Evolutionary conservation across 2,329 filamentous ascomycete species (phyloP), one percentile per base, ranked within the genome.

Genomic region (Clonostachys solani): DNA sequence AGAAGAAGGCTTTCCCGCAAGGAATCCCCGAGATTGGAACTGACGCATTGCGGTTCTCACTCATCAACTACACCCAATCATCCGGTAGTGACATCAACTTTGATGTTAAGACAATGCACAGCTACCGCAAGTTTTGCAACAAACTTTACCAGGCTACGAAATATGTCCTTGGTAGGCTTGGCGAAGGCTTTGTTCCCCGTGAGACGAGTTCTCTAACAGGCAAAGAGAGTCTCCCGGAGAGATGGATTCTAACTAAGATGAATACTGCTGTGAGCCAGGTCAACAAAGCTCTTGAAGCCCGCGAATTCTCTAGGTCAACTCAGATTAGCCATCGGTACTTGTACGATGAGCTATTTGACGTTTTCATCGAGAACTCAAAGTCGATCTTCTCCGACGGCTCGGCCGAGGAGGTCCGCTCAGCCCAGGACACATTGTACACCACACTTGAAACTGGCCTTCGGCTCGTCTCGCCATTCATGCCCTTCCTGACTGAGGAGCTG

Each of bases 111-210:
- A 87, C 96, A 55, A 95, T 97, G 66, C 84, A 94, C 64, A 89
- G 83, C 51, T 96, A 96, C 74, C 85, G 92, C 51, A 87, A 91
- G 62, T 97, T 97, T 80, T 96, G 92, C 65, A 96, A 96, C 78
- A 96, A 96, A 77, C 95, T 72, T 5, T 96, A 94, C 74, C 91
- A 97, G 72, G 94, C 94, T 42, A 95, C 88, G 50, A 97, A 96
- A 71, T 99, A 89, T 62, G 91, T 96, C 17, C 80, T 97, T 43
- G 87, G 88, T 54, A 89, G 87, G 54, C 69, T 94, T 43, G 81
- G 78, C 12, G 66, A 77, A 46, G 80, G 83, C 60, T 92, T 88
- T 60, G 74, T 75, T 15, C 87, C 84, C 16, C 68, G 71, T 48
- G 69, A 74, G 40, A 57, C 63, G 18, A 65, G 62, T 2, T 51